Conservation (phyloP, 192 early-diverging fungal species). For the Umbelopsis isabellina region DNA sequence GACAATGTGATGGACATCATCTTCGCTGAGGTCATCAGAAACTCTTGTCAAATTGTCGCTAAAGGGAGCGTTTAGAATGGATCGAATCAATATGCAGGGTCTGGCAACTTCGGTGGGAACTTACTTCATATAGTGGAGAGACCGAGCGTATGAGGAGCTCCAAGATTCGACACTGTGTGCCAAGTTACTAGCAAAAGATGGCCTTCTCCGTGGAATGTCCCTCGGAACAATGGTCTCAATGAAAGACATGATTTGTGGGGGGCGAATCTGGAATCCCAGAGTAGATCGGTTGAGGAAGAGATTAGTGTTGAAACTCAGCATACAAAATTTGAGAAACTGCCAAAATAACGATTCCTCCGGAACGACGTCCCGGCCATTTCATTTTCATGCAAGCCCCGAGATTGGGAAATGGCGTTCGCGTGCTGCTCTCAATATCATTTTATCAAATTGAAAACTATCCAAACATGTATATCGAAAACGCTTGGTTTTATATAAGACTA, state of each 20-base stretch:
- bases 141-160: not conserved
- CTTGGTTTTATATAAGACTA: no score
- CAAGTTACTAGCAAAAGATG: slow-evolving; percentile 18
- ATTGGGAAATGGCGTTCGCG: no score
- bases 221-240: not conserved
- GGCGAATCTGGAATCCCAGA: not conserved
- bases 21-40: not conserved
- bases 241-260: not conserved
- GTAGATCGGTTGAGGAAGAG: not conserved
- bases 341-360: no score
- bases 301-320: no score
- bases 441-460: no score
- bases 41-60: not conserved
- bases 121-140: slow-evolving; percentile 13
- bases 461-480: no score
- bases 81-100: no score
- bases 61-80: not conserved
- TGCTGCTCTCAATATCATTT: no score
- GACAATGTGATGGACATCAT: not conserved
- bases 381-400: no score
- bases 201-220: slow-evolving; percentile 10
- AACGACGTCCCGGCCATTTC: no score
- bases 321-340: no score
- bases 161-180: slow-evolving; percentile 16
- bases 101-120: not conserved